Percentiles rank a stretch among this genome's conserved stretches.
Evolutionary conservation across 371 early-diverging fungal genomes (phyloP).

Genomic region (Blakeslea trispora): DNA sequence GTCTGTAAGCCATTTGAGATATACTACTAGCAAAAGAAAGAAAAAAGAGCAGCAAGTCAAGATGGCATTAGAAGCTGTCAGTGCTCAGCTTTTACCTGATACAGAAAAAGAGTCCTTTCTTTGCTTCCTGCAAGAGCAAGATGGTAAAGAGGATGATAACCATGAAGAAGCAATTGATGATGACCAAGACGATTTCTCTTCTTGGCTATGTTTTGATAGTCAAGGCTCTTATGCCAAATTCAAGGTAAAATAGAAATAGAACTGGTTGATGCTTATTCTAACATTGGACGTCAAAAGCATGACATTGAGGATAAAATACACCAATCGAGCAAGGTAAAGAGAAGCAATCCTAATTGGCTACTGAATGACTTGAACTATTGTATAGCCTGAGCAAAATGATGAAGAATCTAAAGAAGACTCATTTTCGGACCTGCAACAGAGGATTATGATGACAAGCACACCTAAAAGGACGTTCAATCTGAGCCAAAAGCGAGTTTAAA

Average conservation of each 20-base stretch:
- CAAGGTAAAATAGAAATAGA: neutral
- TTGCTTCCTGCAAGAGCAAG: too few relatives aligned
- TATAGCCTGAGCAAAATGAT: too few relatives aligned
- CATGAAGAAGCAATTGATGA: too few relatives aligned
- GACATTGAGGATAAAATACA: neutral
- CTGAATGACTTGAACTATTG: too few relatives aligned
- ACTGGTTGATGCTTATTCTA: constrained; percentile 2
- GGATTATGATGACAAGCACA: neutral
- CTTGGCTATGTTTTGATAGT: constrained; percentile 12
- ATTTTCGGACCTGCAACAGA: neutral
- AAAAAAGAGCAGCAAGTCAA: neutral
- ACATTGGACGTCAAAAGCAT: neutral
- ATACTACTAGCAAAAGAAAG: neutral
- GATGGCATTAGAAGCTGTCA: neutral
- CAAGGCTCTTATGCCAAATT: neutral
- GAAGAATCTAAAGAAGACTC: neutral
- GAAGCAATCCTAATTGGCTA: neutral
- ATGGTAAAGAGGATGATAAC: too few relatives aligned
- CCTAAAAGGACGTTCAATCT: neutral
- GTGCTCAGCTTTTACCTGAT: neutral
- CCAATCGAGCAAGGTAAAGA: neutral
- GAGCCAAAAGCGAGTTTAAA: neutral
- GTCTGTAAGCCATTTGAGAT: neutral
- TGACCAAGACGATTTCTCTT: constrained; percentile 15
- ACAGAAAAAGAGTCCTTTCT: neutral